A percentile compares a stretch with the other conserved stretches of the same genome.
Evolutionary conservation across 2,329 filamentous ascomycete species (phyloP).

Genomic region (Ophiostoma novo-ulmi): DNA sequence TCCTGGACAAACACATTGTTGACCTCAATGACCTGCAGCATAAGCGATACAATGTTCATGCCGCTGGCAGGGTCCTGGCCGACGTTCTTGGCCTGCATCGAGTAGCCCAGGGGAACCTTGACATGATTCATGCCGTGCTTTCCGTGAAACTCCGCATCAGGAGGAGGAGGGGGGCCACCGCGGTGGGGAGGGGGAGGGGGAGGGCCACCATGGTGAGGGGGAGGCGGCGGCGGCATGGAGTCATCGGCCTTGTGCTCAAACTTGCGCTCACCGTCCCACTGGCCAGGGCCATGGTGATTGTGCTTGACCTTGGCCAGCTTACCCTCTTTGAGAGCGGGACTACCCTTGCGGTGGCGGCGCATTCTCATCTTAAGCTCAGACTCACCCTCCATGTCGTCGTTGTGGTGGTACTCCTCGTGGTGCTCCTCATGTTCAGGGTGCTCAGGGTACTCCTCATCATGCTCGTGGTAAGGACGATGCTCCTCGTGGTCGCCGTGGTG

Average conservation of each 20-base stretch:
- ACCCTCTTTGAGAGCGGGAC: constrained; percentile 14
- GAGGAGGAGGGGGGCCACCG: background rate
- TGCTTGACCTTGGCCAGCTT: constrained; percentile 16
- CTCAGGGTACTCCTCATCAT: constrained; percentile 15
- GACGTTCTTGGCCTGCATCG: constrained; percentile 40
- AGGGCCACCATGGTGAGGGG: background rate
- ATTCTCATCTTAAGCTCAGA: constrained; percentile 17
- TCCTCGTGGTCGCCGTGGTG: background rate
- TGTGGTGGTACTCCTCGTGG: constrained; percentile 16
- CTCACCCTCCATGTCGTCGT: constrained; percentile 19
- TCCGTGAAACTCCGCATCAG: background rate
- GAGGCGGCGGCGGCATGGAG: background rate
- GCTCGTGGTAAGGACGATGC: background rate
- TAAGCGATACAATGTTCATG: constrained; percentile 49
- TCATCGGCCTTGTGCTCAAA: background rate
- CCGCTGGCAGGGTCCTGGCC: constrained; percentile 48
- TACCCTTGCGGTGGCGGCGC: constrained; percentile 18
- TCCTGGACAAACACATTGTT: constrained; percentile 50
- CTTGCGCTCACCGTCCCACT: background rate
- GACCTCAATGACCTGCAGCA: constrained; percentile 57
- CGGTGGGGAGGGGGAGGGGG: background rate
- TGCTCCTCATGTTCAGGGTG: constrained; percentile 22
- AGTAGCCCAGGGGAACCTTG: constrained; percentile 45
- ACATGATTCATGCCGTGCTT: constrained; percentile 22
- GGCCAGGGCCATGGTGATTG: background rate